These are phyloP conservation scores for Yamadazyma atlantica DNA, from an alignment of 1,139 yeast genomes.

Conservation along the genomic window DNA sequence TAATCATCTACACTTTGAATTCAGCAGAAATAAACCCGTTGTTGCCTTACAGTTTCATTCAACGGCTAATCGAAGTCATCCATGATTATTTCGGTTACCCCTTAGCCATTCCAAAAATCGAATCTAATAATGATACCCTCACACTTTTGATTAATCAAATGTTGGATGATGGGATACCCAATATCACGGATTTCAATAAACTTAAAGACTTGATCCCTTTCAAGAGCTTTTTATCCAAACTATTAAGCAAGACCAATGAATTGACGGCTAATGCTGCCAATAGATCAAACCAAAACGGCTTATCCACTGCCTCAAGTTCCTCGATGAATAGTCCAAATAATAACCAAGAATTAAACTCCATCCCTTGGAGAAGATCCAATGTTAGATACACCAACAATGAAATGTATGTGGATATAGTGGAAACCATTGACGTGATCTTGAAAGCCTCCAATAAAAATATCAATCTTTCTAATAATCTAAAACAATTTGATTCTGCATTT, in stretches of 20 bases:
- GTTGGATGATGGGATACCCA: slow-evolving; percentile 77
- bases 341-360: slow-evolving; percentile 13
- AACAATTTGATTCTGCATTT: slow-evolving; percentile 38
- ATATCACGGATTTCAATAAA: slow-evolving; percentile 68
- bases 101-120: slow-evolving; percentile 56
- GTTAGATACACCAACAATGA: slow-evolving; percentile 74
- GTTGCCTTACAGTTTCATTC: slow-evolving; percentile 56
- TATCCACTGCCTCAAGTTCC: slow-evolving; percentile 8
- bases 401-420: slow-evolving; percentile 75
- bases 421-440: slow-evolving; percentile 51
- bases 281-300: slow-evolving; percentile 8
- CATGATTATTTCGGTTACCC: slow-evolving; percentile 62
- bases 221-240: slow-evolving; percentile 38
- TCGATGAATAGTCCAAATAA: slow-evolving; percentile 1
- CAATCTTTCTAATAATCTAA: slow-evolving; percentile 12
- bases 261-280: slow-evolving; percentile 22
- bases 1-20: slow-evolving; percentile 28
- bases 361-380: slow-evolving; percentile 75
- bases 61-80: slow-evolving; percentile 50
- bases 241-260: slow-evolving; percentile 35
- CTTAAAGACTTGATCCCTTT: slow-evolving; percentile 72
- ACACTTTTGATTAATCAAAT: slow-evolving; percentile 53
- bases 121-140: slow-evolving; percentile 64
- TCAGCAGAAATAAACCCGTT: slow-evolving; percentile 38
- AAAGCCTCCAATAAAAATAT: slow-evolving; percentile 11